These are phyloP conservation scores for Aechmea fasciata DNA, from an alignment of 176 grass and related monocot genomes.

Conservation along the genomic window DNA sequence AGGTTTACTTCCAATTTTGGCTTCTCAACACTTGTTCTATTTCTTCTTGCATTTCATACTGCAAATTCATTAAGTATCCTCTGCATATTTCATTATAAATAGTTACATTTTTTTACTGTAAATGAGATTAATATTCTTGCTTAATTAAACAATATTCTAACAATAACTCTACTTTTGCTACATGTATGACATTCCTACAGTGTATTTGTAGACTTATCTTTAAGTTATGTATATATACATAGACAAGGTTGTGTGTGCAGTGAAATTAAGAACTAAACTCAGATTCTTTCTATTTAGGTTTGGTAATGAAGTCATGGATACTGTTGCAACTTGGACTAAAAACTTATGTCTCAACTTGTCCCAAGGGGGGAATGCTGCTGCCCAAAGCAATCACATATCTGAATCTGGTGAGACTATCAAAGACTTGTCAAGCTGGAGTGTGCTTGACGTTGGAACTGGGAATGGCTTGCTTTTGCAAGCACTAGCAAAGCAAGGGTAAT, in stretches of 20 bases:
- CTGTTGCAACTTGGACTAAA: conserved; percentile 77
- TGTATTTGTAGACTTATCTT: background rate
- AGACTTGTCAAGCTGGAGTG: conserved; percentile 45
- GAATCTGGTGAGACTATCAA: conserved; percentile 35
- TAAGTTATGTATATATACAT: background rate
- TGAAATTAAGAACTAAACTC: conserved; percentile 8
- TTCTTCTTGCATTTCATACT: too few relatives aligned
- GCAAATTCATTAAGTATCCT: too few relatives aligned
- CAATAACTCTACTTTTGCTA: too few relatives aligned
- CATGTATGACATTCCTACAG: background rate
- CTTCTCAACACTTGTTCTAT: too few relatives aligned
- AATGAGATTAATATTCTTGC: too few relatives aligned
- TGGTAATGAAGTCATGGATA: conserved; percentile 93
- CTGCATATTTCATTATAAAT: too few relatives aligned
- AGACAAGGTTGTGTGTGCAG: background rate
- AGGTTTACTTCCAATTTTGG: too few relatives aligned
- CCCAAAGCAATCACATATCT: conserved; percentile 23
- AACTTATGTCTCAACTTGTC: conserved; percentile 38
- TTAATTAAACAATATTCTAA: too few relatives aligned
- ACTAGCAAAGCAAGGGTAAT: conserved; percentile 80
- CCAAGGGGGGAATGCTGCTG: conserved; percentile 16
- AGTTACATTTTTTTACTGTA: too few relatives aligned
- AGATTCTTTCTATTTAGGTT: conserved; percentile 49
- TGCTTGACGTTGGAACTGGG: conserved; percentile 90
- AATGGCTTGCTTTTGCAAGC: conserved; percentile 86